Base-by-base conservation (phyloP, 306 rosid species). In the Macrotyloma uniflorum region DNA sequence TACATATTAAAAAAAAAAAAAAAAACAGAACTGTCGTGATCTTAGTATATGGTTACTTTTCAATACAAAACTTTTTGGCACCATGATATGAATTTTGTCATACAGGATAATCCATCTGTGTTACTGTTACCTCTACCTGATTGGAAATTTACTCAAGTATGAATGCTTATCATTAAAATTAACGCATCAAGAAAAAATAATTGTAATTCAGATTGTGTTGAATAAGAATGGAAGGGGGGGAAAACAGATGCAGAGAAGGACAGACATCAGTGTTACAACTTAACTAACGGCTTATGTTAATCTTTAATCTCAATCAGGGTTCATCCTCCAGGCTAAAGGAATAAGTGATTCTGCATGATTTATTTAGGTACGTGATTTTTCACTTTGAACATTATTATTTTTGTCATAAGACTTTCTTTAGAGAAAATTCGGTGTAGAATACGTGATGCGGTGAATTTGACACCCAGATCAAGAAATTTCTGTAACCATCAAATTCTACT, bases 61-160 rank as follows among this genome's bases (percentile, higher is more conserved):
- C 19, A 22, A 16, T 42, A 4, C 22, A 18, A 32, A 32, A 19
- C 46, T 1, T 46, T 10, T 64, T 64, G 15, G 46, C 65, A 23
- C 4, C 3, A 40, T 24, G 57, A 40, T 11, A 40, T 24, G 57
- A 51, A 50, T 66, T 11, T 13, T 58, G 8, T 35, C 19, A 15
- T 35, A 76, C 18, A 3, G n/a, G 23, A 75, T n/a, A 35, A 64
- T 14, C 16, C 24, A 36, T 40, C 55, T 19, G 22, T 68, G 65
- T 23, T 51, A 30, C 1, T 46, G 23, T 4, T 78, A 32, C 54
- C 47, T 43, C 2, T 78, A 32, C 54, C 47, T 43, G 15, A 66
- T 54, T 45, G 16, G 14, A 77, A 67, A 53, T 32, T 69, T 28
- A n/a, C n/a, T n/a, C n/a, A n/a, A n/a, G n/a, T n/a, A n/a, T n/a